Base-by-base conservation (phyloP, 2,329 filamentous ascomycete species). In the Apiospora arundinis region DNA sequence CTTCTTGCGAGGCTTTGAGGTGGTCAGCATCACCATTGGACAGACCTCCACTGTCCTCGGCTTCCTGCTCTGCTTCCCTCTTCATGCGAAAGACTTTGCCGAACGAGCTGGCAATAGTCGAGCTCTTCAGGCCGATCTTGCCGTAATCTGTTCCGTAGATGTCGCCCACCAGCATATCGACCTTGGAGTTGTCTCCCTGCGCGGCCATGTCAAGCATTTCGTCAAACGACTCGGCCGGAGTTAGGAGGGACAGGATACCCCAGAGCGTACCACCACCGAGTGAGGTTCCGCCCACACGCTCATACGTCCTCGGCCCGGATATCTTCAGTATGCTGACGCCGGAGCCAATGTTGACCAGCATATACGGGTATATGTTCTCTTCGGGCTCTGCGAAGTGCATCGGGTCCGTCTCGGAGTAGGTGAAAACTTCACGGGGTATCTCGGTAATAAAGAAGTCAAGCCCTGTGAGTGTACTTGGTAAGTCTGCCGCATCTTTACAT, bases 361-460 rank as follows among this genome's bases (percentile, higher is more conserved):
- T 91, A 80, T 99, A 99, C 2, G 96, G 96, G 81, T 99, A 98
- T 72, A 97, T 94, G 76, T 85, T 84, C 75, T 95, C 91, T n/a
- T 91, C 86, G 1, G 94, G 91, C 73, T 92, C 90, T 75, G 92
- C 91, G 80, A 97, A 98, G 78, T 94, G 90, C 93, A 98, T 97
- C 5, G 95, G 95, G 76, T 96, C 92, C 45, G 90, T 89, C 81
- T 97, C 95, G 80, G 93, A 95, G 83, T 98, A 98, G 25, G 95
- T 98, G 79, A 99, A 99, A 70, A 99, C 95, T 83, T 99, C 96
- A 76, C 93, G 91, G 25, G 96, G 96, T 72, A 99, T 98, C 81
- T 98, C 95, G 75, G 94, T 97, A 79, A 98, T 98, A 86, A 99
- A 98, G 85, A 98, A 99, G 81, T 99, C 96, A 60, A 99, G 91